Base-by-base conservation (phyloP, 306 rosid genomes). In the Acacia confusa region DNA sequence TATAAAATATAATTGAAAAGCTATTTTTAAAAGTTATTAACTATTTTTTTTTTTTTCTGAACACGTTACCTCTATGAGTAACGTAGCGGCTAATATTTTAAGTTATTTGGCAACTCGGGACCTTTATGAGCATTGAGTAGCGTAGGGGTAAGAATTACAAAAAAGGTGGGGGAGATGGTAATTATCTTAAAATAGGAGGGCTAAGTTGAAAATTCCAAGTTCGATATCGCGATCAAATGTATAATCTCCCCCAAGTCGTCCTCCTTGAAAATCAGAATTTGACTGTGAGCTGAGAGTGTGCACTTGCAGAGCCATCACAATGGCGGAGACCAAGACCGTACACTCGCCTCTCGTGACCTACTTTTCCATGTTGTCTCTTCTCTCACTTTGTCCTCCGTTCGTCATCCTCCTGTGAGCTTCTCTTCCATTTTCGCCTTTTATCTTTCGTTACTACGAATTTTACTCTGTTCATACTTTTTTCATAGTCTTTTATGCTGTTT, bases 291-390 rank as follows among this genome's bases (percentile, higher is more conserved):
- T 44, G 6, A 4, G 17, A 32, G 73, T 13, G 78, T 14, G 50
- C 50, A 14, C 17, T 36, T 7, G 14, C n/a, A 7, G 52, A 1
- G 3, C 30, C 15, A n/a, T 28, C 7, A 22, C 19, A 72, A 91
- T 91, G 98, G 93, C 28, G 79, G 79, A 86, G 34, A 40, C 90
- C 43, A 87, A 88, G 41, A 93, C 87, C 13, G 99, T 93, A 1
- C 99, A 93, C 89, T 95, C 99, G 0, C 91, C 98, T 27, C 57
- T 93, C 9, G 81, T 95, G 25, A 93, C 99, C 1, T 95, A 95
- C 28, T 82, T 57, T 53, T 95, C 99, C 77, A 82, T 95, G 95
- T 41, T 95, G 2, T 92, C 96, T 5, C 90, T 95, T 2, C 97
- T 95, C 83, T 64, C 91, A 15, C 92, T 92, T 6, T 90, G 97